Evolutionary conservation across 2,329 filamentous ascomycete genomes (phyloP).

Genomic region (Aspergillus caelatus): DNA sequence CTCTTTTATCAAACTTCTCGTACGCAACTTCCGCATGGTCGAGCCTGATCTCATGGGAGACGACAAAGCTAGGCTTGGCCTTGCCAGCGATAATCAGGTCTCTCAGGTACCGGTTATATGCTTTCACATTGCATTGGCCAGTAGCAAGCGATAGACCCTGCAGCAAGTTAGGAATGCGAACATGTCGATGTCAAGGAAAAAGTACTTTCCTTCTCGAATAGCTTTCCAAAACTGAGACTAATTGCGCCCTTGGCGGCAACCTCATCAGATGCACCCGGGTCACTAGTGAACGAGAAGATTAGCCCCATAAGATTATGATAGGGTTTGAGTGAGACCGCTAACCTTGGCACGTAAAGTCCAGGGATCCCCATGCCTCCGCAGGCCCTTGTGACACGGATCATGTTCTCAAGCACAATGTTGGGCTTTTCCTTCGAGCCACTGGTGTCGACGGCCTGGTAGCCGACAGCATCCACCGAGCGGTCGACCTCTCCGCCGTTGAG

Average conservation of each 20-base stretch:
- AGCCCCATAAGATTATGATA: neutral
- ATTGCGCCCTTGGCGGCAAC: conserved; percentile 66
- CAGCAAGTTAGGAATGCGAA: neutral
- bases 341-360: conserved; percentile 54
- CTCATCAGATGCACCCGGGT: conserved; percentile 65
- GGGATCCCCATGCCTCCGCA: conserved; percentile 66
- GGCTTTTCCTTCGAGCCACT: conserved; percentile 61
- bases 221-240: conserved; percentile 66
- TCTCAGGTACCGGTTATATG: conserved; percentile 67
- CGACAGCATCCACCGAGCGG: conserved; percentile 66
- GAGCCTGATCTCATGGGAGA: conserved; percentile 65
- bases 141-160: conserved; percentile 63
- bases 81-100: conserved; percentile 67
- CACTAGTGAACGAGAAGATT: conserved; percentile 26
- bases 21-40: conserved; percentile 65
- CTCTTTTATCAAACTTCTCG: conserved; percentile 66
- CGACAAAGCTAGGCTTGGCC: conserved; percentile 68
- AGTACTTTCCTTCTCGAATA: conserved; percentile 64
- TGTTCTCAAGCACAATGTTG: conserved; percentile 53
- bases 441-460: conserved; percentile 63
- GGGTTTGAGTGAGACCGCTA: neutral
- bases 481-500: conserved; percentile 64
- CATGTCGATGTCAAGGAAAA: neutral
- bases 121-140: conserved; percentile 70
- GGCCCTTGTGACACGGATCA: conserved; percentile 64